These are phyloP conservation scores for Ophiostoma piceae DNA, from an alignment of 2,329 filamentous ascomycete species.

Conservation along the genomic window DNA sequence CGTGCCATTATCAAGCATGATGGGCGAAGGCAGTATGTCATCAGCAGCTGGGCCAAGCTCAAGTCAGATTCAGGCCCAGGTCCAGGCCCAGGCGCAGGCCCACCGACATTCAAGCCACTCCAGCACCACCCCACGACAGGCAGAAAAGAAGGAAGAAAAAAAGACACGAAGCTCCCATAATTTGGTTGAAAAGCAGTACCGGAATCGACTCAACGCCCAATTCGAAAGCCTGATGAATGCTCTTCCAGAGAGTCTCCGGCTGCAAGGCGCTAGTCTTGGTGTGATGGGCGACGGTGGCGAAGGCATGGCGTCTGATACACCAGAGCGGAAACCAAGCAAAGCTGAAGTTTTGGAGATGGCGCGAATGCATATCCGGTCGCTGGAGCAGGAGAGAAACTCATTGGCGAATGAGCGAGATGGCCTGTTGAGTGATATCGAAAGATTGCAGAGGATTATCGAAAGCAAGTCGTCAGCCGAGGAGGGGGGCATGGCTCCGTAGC, in stretches of 20 bases:
- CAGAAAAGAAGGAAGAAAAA: constrained; percentile 28
- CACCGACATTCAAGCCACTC: background rate
- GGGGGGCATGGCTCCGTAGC: background rate
- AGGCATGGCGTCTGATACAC: background rate
- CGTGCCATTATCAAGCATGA: background rate
- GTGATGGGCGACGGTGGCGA: background rate
- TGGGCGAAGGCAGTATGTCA: background rate
- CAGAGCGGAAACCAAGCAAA: constrained; percentile 32
- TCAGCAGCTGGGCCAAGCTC: background rate
- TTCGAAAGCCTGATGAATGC: constrained; percentile 27
- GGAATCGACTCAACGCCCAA: constrained; percentile 26
- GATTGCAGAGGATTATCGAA: constrained; percentile 21
- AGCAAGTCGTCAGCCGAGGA: background rate
- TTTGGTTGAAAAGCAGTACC: constrained; percentile 28
- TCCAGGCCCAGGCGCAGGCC: background rate
- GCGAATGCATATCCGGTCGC: constrained; percentile 33
- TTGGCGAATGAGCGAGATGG: constrained; percentile 33
- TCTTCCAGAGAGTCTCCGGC: constrained; percentile 24
- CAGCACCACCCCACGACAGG: constrained; percentile 18
- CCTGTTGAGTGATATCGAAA: constrained; percentile 26
- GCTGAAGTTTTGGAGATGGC: constrained; percentile 37
- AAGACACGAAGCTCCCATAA: constrained; percentile 24
- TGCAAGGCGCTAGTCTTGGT: constrained; percentile 10
- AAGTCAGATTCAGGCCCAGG: background rate
- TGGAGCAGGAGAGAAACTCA: constrained; percentile 33